These are phyloP conservation scores for Escallonia herrerae DNA, from an alignment of 129 eudicot genomes.

Conservation along the genomic window DNA sequence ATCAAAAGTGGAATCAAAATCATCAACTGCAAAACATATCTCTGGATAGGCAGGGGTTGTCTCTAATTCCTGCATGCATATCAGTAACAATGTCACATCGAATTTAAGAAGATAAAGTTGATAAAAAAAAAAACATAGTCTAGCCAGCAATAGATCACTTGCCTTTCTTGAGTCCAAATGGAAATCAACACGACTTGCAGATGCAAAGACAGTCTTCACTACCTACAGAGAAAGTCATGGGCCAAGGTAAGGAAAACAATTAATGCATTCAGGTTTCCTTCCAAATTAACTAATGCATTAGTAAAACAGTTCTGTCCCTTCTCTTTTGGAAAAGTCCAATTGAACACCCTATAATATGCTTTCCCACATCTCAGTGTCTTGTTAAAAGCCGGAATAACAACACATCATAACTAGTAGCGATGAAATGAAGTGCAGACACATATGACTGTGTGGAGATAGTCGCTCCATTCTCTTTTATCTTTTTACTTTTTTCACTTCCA, in stretches of 20 bases:
- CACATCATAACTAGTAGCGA: no score
- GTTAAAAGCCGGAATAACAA: no score
- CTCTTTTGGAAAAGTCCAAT: no score
- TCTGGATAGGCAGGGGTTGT: conserved; percentile 98
- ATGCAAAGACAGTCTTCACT: conserved; percentile 96
- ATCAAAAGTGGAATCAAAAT: conserved; percentile 96
- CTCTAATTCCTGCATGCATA: conserved; percentile 70
- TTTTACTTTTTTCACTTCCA: no score
- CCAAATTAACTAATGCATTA: not conserved
- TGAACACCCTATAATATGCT: no score
- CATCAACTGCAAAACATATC: conserved; percentile 98
- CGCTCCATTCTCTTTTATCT: no score
- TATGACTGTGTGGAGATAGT: no score
- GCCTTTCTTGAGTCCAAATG: conserved; percentile 96
- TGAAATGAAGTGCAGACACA: no score
- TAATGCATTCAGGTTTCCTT: not conserved
- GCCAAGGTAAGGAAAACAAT: not conserved
- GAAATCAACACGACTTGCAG: conserved; percentile 93
- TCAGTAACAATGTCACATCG: conserved; percentile 8
- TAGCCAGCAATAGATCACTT: conserved; percentile 26
- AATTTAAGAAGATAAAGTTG: not conserved
- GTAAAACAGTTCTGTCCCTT: no score
- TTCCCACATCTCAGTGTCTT: no score
- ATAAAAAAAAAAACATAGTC: conserved; percentile 1
- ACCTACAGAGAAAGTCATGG: conserved; percentile 40